Conservation (phyloP, 257 asterid species). For the Avicennia marina region DNA sequence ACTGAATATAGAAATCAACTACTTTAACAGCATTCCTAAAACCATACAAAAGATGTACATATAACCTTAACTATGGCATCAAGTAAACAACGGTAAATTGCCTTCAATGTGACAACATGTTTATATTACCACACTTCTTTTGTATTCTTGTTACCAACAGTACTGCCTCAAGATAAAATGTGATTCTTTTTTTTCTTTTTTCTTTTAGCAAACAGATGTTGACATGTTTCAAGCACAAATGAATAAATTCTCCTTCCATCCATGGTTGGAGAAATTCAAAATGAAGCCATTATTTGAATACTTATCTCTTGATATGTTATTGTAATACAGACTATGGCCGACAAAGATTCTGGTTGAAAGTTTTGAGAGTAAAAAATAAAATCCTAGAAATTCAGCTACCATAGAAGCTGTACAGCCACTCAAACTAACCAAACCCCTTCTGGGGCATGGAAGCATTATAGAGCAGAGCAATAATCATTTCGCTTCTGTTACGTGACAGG, state of each 20-base stretch:
- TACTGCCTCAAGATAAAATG: neutral
- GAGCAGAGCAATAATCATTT: neutral
- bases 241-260: neutral
- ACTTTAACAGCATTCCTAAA: neutral
- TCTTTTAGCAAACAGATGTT: neutral
- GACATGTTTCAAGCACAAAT: neutral
- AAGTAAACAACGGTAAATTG: neutral
- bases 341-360: neutral
- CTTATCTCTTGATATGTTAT: too few species aligned
- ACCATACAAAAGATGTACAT: neutral
- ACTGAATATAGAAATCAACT: neutral
- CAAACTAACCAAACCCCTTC: too few species aligned
- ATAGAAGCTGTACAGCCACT: too few species aligned
- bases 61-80: neutral
- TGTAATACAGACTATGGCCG: neutral
- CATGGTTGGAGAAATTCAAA: neutral
- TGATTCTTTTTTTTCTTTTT: neutral
- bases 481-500: neutral
- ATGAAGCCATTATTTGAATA: neutral
- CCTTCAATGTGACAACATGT: neutral
- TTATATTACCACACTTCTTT: neutral
- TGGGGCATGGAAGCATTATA: neutral
- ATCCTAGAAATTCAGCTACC: neutral
- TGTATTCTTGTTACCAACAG: neutral
- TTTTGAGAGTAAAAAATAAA: neutral